phyloP scores from a whole-genome alignment of 1,139 yeast genomes.

The Pichiaceae sp. region DNA sequence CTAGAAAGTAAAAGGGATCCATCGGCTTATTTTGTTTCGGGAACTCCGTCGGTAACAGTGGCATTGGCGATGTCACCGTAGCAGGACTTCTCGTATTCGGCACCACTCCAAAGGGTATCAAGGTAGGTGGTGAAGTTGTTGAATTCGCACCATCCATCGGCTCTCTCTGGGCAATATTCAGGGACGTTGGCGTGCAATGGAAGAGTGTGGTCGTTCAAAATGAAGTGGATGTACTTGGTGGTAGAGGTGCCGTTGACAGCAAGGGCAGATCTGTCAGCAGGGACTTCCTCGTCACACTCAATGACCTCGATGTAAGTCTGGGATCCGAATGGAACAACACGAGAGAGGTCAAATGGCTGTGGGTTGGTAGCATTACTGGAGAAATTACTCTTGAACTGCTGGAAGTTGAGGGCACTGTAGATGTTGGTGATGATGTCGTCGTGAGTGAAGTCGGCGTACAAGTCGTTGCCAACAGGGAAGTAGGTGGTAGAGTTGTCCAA shows the following conservation, averaged over 20 bases:
- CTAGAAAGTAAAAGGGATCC: neutral
- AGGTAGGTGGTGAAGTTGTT: slow-evolving; percentile 1
- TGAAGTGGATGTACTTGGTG: neutral
- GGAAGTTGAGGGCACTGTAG: neutral
- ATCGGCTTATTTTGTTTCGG: too few species aligned
- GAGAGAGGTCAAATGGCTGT: neutral
- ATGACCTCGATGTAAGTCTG: slow-evolving; percentile 1
- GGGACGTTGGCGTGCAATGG: slow-evolving; percentile 1
- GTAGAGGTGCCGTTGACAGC: neutral
- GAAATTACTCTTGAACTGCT: neutral
- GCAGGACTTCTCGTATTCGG: neutral
- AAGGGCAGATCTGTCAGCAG: neutral
- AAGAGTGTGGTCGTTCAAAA: neutral
- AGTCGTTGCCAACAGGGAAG: neutral
- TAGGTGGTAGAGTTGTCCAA: neutral
- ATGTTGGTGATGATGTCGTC: neutral
- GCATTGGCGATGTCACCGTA: neutral
- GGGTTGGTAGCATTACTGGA: neutral
- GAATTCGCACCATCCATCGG: neutral
- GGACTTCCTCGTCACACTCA: neutral
- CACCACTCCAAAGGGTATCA: neutral
- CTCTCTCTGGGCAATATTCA: slow-evolving; percentile 1
- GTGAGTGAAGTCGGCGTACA: neutral
- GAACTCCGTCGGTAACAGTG: neutral
- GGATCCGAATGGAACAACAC: neutral